Evolutionary conservation across 108 stramenopile genomes (phyloP), one percentile per base, ranked within the genome.

Genomic region (Epipyxis sp.): DNA sequence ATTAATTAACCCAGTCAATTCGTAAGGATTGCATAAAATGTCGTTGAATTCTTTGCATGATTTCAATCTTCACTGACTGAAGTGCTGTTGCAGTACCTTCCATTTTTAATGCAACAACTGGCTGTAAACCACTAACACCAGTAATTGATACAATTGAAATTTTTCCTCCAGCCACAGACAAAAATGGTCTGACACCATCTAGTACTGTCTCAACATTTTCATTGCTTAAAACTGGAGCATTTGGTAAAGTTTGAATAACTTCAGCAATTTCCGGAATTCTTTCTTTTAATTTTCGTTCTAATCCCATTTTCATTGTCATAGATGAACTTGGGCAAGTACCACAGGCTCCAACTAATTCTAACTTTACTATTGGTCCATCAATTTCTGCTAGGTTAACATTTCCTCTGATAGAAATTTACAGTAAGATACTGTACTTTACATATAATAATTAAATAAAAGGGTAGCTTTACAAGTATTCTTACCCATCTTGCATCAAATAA

Each of bases 271-370:
- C 97, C 2, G 97, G 97, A 59, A 98, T 98, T 13, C 86, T 78
- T 83, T 92, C 94, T 69, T 81, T 82, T 58, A 97, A 86, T 37
- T 92, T 86, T 59, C 94, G 83, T 78, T 97, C 96, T 71, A 98
- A 89, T 57, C 97, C 97, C 97, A 98, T 96, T 85, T 95, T 95
- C 94, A 97, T 95, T 41, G 96, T 97, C 89, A 94, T 93, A 37
- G 93, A 93, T 25, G 91, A 92, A 29, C 88, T 90, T 0, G 97
- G 94, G 82, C 97, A 98, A 76, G 92, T 93, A 42, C 95, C 97
- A 79, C 97, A 98, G n/a, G 92, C 93, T 10, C 97, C 97, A 89
- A 92, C 90, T 44, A 97, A 87, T 86, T 98, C 93, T 44, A 98
- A 82, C 72, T 86, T 67, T 13, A 98, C 95, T 59, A 98, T 90